Base-by-base conservation (phyloP, 2,329 filamentous ascomycete genomes). In the Cladosporium sp. region DNA sequence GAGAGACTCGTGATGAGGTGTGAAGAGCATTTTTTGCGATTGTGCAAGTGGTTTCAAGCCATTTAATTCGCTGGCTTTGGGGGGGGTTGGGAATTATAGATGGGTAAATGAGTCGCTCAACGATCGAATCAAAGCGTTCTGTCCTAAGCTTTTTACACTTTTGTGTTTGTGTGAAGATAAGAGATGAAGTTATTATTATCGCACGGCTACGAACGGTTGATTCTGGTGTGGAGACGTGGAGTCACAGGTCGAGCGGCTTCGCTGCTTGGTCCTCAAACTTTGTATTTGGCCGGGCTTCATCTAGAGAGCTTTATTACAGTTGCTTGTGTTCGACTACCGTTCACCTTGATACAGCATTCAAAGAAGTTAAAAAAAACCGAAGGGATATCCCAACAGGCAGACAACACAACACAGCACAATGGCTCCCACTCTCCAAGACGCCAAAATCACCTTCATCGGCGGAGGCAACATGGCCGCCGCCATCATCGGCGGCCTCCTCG, bases 381-480 rank as follows among this genome's bases (percentile, higher is more conserved):
- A 36, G 15, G 1, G 7, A 10, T n/a, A 45, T 24, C 12, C 22
- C 6, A 24, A 20, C 42, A 45, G n/a, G 6, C 22, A n/a, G 19
- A 5, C n/a, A 42, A 20, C 15, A 8, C 19, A 15, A 53, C 28
- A 32, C 9, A 5, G 3, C 28, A 53, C 19, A 53, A 57, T 57
- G 54, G 45, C 54, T n/a, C 54, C 54, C 25, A 22, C 44, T 17
- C 54, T 57, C 22, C 44, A 50, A 42, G 44, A 50, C 15, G 44
- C 54, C 6, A 50, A 57, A 24, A 49, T 57, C 36, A 50, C 35
- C 35, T 57, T 57, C 40, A 47, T 45, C 40, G 65, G 65, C 56
- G 65, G 65, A 50, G 65, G 65, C 56, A 68, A 68, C 56, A 68
- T 68, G 65, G 65, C 61, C 47, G 61, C 62, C 19, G 65, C 65